Percentiles rank a stretch among this genome's conserved stretches.
Conservation (phyloP, 306 rosid genomes). For the Cucurbita argyrosperma region DNA sequence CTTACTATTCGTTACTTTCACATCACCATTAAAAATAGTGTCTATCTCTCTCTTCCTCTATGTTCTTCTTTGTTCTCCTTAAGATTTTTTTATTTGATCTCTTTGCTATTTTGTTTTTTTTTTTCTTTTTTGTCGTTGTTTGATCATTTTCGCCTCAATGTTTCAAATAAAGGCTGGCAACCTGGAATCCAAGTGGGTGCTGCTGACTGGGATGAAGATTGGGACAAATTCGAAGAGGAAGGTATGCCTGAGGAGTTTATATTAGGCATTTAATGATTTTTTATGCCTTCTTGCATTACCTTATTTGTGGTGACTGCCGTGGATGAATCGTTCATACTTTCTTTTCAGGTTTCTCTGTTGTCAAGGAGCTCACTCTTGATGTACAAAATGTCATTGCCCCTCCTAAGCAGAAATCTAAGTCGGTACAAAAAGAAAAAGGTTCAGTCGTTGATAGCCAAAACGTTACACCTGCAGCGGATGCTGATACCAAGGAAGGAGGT, state of each 20-base stretch:
- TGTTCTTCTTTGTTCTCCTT: not conserved
- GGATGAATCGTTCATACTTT: constrained; percentile 9
- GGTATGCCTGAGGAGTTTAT: constrained; percentile 32
- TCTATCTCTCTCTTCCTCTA: not conserved
- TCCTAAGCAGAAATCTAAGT: constrained; percentile 45
- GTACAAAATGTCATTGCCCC: constrained; percentile 63
- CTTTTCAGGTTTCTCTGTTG: constrained; percentile 63
- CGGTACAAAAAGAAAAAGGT: constrained; percentile 17
- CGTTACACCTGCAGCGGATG: constrained; percentile 24
- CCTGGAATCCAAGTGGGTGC: constrained; percentile 76
- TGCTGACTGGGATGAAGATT: constrained; percentile 95
- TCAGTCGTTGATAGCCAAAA: constrained; percentile 27
- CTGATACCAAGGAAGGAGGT: not conserved
- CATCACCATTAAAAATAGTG: not conserved
- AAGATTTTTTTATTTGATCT: not conserved
- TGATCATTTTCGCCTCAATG: not conserved
- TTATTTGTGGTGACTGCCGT: not conserved
- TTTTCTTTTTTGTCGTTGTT: not conserved
- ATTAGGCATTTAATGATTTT: not conserved
- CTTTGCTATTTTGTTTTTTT: too few species aligned
- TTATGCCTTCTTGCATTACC: not conserved
- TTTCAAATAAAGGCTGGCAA: constrained; percentile 69
- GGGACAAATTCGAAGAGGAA: constrained; percentile 93
- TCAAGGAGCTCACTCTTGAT: constrained; percentile 80
- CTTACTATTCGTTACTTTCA: not conserved